Evolutionary conservation across 139 green algal species (phyloP).

Genomic region (Tetratostichococcus sp.): DNA sequence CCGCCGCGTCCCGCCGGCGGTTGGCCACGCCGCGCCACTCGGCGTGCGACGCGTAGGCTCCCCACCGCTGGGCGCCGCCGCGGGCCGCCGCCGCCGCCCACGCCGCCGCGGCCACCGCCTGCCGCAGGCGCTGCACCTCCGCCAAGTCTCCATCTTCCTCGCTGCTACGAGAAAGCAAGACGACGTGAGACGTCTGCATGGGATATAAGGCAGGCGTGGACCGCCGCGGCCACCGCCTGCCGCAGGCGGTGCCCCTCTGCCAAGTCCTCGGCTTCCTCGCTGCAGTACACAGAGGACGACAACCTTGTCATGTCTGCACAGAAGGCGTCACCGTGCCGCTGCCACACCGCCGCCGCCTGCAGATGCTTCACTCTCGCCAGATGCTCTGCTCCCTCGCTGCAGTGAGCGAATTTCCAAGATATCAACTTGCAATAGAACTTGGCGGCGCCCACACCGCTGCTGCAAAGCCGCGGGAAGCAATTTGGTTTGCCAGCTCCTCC

Average conservation of each 20-base stretch:
- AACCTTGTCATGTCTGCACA: too few species aligned
- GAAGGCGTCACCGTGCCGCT: neutral
- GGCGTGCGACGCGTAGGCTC: conserved; percentile 34
- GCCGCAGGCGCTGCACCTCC: conserved; percentile 29
- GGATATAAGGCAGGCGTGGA: too few species aligned
- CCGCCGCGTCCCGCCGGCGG: conserved; percentile 4
- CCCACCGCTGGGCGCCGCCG: conserved; percentile 1
- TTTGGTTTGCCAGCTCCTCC: too few species aligned
- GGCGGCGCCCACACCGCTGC: too few species aligned
- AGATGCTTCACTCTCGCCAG: too few species aligned
- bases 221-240: conserved; percentile 28
- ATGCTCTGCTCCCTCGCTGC: too few species aligned
- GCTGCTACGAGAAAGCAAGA: too few species aligned
- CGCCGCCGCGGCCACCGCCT: conserved; percentile 29
- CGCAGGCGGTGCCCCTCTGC: conserved; percentile 27
- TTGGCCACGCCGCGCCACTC: conserved; percentile 42
- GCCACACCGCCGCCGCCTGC: too few species aligned
- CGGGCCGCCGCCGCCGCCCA: conserved; percentile 29
- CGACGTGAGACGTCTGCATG: too few species aligned
- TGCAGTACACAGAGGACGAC: conserved; percentile 16
- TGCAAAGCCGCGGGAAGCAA: too few species aligned
- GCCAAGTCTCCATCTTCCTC: conserved; percentile 21
- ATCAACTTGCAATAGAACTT: too few species aligned
- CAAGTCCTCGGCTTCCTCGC: conserved; percentile 21
- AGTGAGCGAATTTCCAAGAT: too few species aligned